Evolutionary conservation across 23 red algal genomes (phyloP).

Genomic region (Gracilaria caudata): DNA sequence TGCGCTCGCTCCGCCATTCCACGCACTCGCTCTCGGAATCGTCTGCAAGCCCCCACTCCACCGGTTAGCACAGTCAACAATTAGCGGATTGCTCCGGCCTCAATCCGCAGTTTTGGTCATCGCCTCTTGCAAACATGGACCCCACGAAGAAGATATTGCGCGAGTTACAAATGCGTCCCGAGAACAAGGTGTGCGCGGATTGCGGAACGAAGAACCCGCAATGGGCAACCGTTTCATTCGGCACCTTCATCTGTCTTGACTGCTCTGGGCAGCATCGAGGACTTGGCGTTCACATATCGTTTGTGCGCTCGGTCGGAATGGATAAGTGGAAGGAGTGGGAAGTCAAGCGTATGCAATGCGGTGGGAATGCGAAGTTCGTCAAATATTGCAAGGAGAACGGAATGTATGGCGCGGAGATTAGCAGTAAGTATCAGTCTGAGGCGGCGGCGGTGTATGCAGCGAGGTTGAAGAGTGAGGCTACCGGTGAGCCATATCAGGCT

Average conservation of each 20-base stretch:
- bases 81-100: not conserved
- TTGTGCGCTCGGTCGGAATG: conserved; percentile 99
- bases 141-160: conserved; percentile 71
- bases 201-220: conserved; percentile 96
- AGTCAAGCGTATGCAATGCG: conserved; percentile 88
- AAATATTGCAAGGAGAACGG: conserved; percentile 72
- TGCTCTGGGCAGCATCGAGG: conserved; percentile 94
- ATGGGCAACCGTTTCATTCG: conserved; percentile 98
- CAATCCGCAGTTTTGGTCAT: not conserved
- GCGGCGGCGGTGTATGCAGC: conserved; percentile 86
- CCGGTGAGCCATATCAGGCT: conserved; percentile 75
- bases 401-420: conserved; percentile 65
- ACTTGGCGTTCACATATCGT: conserved; percentile 94
- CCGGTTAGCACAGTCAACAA: not conserved
- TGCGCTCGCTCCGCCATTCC: not conserved
- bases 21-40: not conserved
- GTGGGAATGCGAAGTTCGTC: conserved; percentile 84
- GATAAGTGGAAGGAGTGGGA: conserved; percentile 98
- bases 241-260: conserved; percentile 99
- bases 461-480: conserved; percentile 74
- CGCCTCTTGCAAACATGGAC: conserved; percentile 21
- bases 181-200: conserved; percentile 88
- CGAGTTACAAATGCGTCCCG: conserved; percentile 77
- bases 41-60: not conserved
- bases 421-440: conserved; percentile 83